Conservation (phyloP, 345 rosid species). For the Eucalyptus curtisii region DNA sequence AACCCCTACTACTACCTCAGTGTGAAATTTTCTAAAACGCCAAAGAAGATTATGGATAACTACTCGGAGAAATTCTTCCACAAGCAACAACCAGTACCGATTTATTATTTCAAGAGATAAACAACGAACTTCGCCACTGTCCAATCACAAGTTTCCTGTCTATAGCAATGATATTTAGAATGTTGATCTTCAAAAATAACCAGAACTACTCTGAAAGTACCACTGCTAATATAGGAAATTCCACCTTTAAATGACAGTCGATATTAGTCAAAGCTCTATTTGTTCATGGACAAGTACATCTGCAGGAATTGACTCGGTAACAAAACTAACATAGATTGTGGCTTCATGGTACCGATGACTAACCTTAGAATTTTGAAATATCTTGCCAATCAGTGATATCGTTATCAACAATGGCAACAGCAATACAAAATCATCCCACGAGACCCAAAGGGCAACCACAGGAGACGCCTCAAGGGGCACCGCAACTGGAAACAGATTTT, state of each 20-base stretch:
- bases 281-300: neutral
- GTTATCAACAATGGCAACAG: neutral
- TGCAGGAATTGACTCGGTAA: neutral
- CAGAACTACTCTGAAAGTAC: neutral
- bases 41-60: neutral
- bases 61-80: neutral
- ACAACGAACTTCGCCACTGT: neutral
- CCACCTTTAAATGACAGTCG: neutral
- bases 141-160: neutral
- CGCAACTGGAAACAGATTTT: neutral
- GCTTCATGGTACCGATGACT: neutral
- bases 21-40: neutral
- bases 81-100: neutral
- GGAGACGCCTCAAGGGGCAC: neutral
- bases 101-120: neutral
- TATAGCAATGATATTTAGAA: neutral
- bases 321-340: neutral
- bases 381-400: neutral
- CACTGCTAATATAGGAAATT: neutral
- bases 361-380: neutral
- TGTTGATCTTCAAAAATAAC: neutral
- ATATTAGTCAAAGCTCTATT: neutral
- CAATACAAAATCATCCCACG: neutral
- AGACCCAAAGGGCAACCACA: neutral
- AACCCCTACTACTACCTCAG: neutral